phyloP scores from a whole-genome alignment of 306 rosid genomes.

The Carpinus viminea region DNA sequence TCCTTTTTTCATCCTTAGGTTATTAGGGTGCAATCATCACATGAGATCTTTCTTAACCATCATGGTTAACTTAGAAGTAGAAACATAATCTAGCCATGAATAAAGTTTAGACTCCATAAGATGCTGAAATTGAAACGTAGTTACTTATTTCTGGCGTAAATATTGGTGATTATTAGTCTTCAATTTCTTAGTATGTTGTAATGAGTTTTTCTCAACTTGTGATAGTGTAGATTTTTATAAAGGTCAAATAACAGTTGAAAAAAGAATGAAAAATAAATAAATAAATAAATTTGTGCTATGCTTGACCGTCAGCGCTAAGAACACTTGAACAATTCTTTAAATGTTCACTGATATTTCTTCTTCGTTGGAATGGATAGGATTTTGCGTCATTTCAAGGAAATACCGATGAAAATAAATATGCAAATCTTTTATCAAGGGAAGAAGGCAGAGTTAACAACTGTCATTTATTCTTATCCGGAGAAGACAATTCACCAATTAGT shows the following conservation, averaged over 20 bases:
- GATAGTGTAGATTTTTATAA: background rate
- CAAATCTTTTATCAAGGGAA: slow-evolving; percentile 42
- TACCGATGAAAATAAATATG: slow-evolving; percentile 26
- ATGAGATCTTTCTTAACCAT: background rate
- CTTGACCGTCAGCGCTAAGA: slow-evolving; percentile 9
- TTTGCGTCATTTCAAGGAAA: slow-evolving; percentile 29
- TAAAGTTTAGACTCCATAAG: background rate
- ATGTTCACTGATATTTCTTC: slow-evolving; percentile 28
- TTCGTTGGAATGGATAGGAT: slow-evolving; percentile 48
- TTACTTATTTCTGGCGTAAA: background rate
- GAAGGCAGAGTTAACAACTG: slow-evolving; percentile 51
- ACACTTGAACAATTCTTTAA: slow-evolving; percentile 5
- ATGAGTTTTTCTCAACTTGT: background rate
- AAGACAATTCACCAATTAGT: slow-evolving; percentile 49
- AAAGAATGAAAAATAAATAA: too few relatives aligned
- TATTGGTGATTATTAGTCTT: background rate
- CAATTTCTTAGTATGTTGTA: background rate
- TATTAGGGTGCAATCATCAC: background rate
- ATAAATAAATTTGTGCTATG: background rate
- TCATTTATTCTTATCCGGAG: slow-evolving; percentile 69
- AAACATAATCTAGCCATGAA: background rate
- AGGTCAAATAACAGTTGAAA: background rate
- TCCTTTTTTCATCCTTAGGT: background rate
- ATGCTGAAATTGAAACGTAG: background rate
- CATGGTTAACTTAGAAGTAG: background rate